phyloP scores from a whole-genome alignment of 192 early-diverging fungal genomes.

The Coemansia sp. region DNA sequence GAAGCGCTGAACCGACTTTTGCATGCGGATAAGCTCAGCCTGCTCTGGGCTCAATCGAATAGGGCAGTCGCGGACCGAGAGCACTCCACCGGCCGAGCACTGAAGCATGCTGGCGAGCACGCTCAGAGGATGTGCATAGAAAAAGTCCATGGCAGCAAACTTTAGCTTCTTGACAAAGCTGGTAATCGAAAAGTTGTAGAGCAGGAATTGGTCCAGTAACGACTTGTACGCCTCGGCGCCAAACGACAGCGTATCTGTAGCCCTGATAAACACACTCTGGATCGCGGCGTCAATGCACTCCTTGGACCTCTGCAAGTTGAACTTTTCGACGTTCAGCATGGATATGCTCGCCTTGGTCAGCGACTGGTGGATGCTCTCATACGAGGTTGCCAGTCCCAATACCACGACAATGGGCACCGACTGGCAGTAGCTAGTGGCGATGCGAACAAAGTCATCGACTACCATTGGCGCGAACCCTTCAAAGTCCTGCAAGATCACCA shows the following conservation, averaged over 20 bases:
- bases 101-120: constrained; percentile 53
- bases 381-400: constrained; percentile 84
- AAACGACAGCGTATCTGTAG: constrained; percentile 57
- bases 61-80: constrained; percentile 17
- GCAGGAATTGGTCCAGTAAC: constrained; percentile 75
- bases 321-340: constrained; percentile 73
- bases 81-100: constrained; percentile 2
- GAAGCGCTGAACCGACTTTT: constrained; percentile 61
- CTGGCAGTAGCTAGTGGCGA: constrained; percentile 64
- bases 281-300: constrained; percentile 71
- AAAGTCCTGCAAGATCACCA: constrained; percentile 83
- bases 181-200: constrained; percentile 77
- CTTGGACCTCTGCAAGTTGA: constrained; percentile 73
- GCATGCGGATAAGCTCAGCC: constrained; percentile 67
- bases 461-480: constrained; percentile 74
- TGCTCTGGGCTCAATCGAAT: constrained; percentile 55
- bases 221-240: constrained; percentile 71
- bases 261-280: constrained; percentile 57
- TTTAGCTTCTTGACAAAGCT: constrained; percentile 72
- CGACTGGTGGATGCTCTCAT: constrained; percentile 77
- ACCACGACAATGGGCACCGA: constrained; percentile 75
- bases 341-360: constrained; percentile 70
- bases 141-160: constrained; percentile 86
- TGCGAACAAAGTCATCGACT: constrained; percentile 70
- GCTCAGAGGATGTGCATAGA: constrained; percentile 80